Conservation (phyloP, 495 filamentous ascomycete species). For the Penicillium maclennaniae region DNA sequence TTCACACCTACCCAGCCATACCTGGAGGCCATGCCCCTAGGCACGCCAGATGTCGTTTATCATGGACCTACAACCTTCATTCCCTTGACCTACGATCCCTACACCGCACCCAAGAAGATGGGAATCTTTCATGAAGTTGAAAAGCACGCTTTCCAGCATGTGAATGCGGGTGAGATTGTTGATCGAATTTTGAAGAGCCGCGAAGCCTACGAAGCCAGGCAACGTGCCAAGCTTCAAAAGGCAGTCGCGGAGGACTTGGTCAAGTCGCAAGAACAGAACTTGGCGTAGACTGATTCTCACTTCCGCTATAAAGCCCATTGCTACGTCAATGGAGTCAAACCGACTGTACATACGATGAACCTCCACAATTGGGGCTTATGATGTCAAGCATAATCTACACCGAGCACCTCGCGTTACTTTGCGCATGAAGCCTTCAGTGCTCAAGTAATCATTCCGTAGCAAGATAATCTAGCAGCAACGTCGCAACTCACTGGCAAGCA, state of each 20-base stretch:
- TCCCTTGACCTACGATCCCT: slow-evolving; percentile 81
- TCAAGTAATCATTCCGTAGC: neutral
- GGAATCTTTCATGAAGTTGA: slow-evolving; percentile 73
- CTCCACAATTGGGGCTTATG: slow-evolving; percentile 17
- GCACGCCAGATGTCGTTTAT: slow-evolving; percentile 77
- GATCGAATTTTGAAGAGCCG: slow-evolving; percentile 80
- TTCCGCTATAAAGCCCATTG: neutral
- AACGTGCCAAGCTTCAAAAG: slow-evolving; percentile 84
- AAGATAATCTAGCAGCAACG: neutral
- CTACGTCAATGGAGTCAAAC: slow-evolving; percentile 7
- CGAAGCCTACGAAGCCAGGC: slow-evolving; percentile 82
- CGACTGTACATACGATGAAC: slow-evolving; percentile 17
- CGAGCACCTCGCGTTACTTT: neutral
- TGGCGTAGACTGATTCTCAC: slow-evolving; percentile 6
- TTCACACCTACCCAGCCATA: slow-evolving; percentile 76
- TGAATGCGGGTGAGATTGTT: slow-evolving; percentile 93
- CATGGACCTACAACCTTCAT: slow-evolving; percentile 94
- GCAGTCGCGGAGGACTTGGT: slow-evolving; percentile 59
- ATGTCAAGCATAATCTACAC: neutral
- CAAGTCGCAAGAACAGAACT: slow-evolving; percentile 33
- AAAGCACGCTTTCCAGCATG: slow-evolving; percentile 71
- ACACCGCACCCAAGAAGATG: slow-evolving; percentile 70
- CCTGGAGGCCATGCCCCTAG: slow-evolving; percentile 68
- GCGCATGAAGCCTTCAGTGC: neutral
- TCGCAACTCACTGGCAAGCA: neutral